phyloP scores from a whole-genome alignment of 768 basidiomycete genomes.

The Rickenella mellea region DNA sequence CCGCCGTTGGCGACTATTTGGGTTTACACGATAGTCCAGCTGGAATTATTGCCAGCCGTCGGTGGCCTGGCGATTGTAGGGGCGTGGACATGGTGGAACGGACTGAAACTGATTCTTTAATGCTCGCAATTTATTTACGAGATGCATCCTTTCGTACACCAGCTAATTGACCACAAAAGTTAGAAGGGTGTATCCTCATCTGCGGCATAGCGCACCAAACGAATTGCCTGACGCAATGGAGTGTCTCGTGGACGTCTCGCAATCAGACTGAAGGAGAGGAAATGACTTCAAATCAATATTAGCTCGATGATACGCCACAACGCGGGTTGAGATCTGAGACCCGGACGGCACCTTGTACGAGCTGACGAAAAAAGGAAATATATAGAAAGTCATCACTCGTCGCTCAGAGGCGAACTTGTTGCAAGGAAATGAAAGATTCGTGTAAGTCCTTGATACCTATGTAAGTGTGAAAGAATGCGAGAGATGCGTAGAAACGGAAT shows the following conservation, averaged over 20 bases:
- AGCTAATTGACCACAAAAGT: neutral
- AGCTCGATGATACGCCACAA: conserved; percentile 74
- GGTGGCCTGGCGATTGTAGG: conserved; percentile 45
- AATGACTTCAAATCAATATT: conserved; percentile 25
- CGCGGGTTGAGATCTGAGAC: conserved; percentile 46
- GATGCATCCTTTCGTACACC: neutral
- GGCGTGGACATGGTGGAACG: conserved; percentile 54
- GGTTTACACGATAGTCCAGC: conserved; percentile 66
- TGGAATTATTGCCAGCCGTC: conserved; percentile 54
- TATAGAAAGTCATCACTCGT: neutral
- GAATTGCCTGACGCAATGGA: too few species aligned
- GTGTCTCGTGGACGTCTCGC: neutral
- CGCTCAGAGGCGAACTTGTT: neutral
- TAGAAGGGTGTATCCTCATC: neutral
- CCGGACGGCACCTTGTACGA: conserved; percentile 72
- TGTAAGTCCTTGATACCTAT: too few species aligned
- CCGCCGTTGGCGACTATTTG: conserved; percentile 74
- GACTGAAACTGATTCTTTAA: conserved; percentile 33
- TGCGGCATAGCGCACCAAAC: too few species aligned
- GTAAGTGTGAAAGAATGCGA: neutral
- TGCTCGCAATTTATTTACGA: neutral
- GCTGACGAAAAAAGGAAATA: conserved; percentile 25
- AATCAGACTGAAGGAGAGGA: neutral
- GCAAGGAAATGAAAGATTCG: too few species aligned
- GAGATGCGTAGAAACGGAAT: conserved; percentile 3